A percentile compares a stretch with the other conserved stretches of the same genome.
Evolutionary conservation across 2,329 filamentous ascomycete genomes (phyloP).

Genomic region (Akanthomyces lecanii): DNA sequence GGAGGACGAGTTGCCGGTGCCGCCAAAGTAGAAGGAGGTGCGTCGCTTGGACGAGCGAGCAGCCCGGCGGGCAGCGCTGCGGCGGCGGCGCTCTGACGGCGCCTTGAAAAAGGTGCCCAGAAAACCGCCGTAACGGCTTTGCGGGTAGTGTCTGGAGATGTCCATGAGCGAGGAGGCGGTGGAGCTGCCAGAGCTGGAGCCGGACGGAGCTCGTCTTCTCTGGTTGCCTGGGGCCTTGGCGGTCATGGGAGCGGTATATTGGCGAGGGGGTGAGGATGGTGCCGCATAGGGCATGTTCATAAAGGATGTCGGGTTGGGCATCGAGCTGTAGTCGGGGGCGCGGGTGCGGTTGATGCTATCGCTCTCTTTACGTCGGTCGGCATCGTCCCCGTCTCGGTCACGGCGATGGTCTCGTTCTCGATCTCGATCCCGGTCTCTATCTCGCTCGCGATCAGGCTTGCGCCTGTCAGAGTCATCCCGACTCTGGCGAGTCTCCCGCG

Average conservation of each 20-base stretch:
- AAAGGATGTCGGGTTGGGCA: slow-evolving; percentile 16
- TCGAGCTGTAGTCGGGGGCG: slow-evolving; percentile 2
- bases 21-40: slow-evolving; percentile 43
- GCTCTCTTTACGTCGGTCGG: slow-evolving; percentile 4
- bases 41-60: slow-evolving; percentile 13
- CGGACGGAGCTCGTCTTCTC: slow-evolving; percentile 18
- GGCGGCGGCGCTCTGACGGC: slow-evolving; percentile 51
- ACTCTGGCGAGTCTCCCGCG: slow-evolving; percentile 54
- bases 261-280: slow-evolving; percentile 4
- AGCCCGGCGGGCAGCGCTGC: slow-evolving; percentile 23
- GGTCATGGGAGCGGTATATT: neutral
- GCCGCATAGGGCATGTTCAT: slow-evolving; percentile 2
- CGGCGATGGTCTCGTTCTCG: slow-evolving; percentile 9
- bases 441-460: slow-evolving; percentile 32
- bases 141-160: slow-evolving; percentile 53
- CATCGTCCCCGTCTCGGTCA: neutral
- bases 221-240: neutral
- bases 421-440: slow-evolving; percentile 17
- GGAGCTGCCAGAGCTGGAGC: slow-evolving; percentile 38
- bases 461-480: slow-evolving; percentile 52
- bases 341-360: slow-evolving; percentile 5
- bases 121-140: slow-evolving; percentile 48
- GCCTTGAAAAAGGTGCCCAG: slow-evolving; percentile 61
- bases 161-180: slow-evolving; percentile 60
- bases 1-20: slow-evolving; percentile 53